Evolutionary conservation across 1,284 basidiomycete species (phyloP), one percentile per base, ranked within the genome.

Genomic region (Apiotrichum montevideense): DNA sequence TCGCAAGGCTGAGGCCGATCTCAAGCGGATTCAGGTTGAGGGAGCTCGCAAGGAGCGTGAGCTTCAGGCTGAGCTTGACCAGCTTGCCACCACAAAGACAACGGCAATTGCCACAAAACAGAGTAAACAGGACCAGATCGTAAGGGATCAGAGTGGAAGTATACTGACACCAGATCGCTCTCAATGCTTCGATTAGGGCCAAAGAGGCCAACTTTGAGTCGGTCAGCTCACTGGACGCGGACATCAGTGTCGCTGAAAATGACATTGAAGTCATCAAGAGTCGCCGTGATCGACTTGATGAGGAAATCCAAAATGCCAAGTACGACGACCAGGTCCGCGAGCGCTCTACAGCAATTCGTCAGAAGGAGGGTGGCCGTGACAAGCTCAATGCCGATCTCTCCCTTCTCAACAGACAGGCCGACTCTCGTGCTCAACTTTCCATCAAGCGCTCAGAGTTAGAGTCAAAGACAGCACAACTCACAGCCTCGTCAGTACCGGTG

Each of bases 401-500:
- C 37, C 76, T 80, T 1, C 76, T 97, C 58, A 92, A 87, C 67
- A 72, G 84, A 41, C 91, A 97, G 70, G 87, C 90, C 0, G 89
- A 94, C 61, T 80, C 84, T 1, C 81, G 94, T 41, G 92, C 93
- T 1, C 87, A 85, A 65, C 75, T 98, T 46, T 84, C 87, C 42
- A 72, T 96, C 60, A 90, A 91, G 70, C 80, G 85, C 57, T 79
- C 78, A 0, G 89, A 93, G 62, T 71, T 85, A 37, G 82, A 80
- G 67, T 80, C 79, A 55, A 91, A 88, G 76, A 77, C 78, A 21
- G 77, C 77, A 14, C 86, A 90, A 45, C 79, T 90, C 13, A 78
- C 82, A 56, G 84, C 81, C 52, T 83, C 81, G 90, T 92, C 61
- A 54, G 85, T 80, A 15, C 3, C 43, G 73, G 32, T 14, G 37